Base-by-base conservation (phyloP, 208 protist genomes). In the Acanthamoeba royreba region DNA sequence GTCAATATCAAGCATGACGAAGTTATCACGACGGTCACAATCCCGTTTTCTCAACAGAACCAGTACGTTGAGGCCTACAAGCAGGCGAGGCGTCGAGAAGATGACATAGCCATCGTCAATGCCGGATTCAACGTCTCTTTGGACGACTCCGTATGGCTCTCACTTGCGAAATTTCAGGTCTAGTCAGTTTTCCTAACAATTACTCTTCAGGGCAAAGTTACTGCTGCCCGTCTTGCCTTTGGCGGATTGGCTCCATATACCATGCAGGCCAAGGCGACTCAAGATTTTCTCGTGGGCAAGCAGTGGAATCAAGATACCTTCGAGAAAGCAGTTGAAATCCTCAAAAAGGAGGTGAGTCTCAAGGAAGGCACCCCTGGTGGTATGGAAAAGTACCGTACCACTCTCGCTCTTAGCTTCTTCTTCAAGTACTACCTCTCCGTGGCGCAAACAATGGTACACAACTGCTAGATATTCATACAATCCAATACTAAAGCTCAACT, bases 91-190 rank as follows among this genome's bases (percentile, higher is more conserved):
- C 83, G 98, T 43, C 94, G 96, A 61, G 97, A 98, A 22, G 98
- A 98, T 92, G 98, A 98, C 94, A 98, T 98, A 92, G 97, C 97
- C n/a, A 98, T 98, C 46, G 97, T 98, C 22, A 97, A 94, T 53
- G 88, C 92, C 63, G 93, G 89, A 40, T 87, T 87, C 43, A 87
- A 87, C 79, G 79, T 87, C 31, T 19, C 49, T 28, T 46, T 87
- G 13, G 49, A 87, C 31, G 15, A 61, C 19, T 61, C 43, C 7
- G 81, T 63, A 40, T 42, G 46, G 38, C 0, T 4, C 0, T 1
- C 33, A 40, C 40, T 22, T 86, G 5, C 31, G 5, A 83, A 83
- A 35, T 49, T 43, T 83, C 45, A 83, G n/a, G 19, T 61, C 53
- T n/a, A 61, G n/a, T n/a, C 19, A 61, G 19, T 61, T 28, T n/a